Base-by-base conservation (phyloP, 257 asterid genomes). In the Plantago major region DNA sequence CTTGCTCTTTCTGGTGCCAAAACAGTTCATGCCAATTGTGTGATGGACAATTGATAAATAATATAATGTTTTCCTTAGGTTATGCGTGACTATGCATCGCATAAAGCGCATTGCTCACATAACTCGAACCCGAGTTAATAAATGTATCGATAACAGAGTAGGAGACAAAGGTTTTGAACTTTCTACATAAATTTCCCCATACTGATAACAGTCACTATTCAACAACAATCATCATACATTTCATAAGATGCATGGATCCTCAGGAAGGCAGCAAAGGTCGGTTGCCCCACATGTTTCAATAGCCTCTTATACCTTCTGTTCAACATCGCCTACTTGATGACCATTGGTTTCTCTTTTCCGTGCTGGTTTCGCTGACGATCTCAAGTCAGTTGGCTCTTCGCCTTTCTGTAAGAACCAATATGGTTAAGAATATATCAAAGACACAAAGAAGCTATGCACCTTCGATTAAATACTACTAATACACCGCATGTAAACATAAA, bases 321-420 rank as follows among this genome's bases (percentile, higher is more conserved):
- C 83, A 40, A 37, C 76, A 30, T 74, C 83, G 55, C 67, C 82
- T 48, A 42, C 77, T 15, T 59, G 74, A 71, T 77, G 79, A 73
- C 82, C 81, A 37, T 84, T 80, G 60, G 64, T 70, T 69, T 77
- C 55, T 77, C 82, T 33, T 33, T 33, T 78, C 78, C 9, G 44
- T 55, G 76, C 73, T 71, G 42, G 19, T 19, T 50, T 62, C 85
- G 70, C 71, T 58, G 16, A 38, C 0, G 73, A 37, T 58, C 78
- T 84, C 65, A 52, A 75, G 6, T 79, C 86, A 60, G 65, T 77
- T 42, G 78, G 58, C 52, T 85, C 96, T 80, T 79, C 93, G 38
- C 76, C 65, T 82, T 84, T 45, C 94, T 83, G 82, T 52, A 56
- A 65, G 71, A 64, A 65, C 52, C 40, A 53, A 19, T 17, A 60